phyloP scores from a whole-genome alignment of 176 grass and related monocot species.

The Musa itinerans region DNA sequence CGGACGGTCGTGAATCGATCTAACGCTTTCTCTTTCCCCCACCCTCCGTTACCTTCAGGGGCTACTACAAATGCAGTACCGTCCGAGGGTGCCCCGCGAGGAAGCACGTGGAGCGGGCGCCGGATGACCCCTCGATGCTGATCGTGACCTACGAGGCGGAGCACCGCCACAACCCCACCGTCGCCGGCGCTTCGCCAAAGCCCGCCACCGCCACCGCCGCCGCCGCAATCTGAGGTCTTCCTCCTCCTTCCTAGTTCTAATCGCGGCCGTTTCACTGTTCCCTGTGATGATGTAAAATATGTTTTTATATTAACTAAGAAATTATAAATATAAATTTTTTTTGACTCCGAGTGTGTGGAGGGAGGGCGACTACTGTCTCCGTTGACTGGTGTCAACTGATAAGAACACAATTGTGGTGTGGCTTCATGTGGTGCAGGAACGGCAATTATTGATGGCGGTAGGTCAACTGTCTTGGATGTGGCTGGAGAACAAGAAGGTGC shows the following conservation, averaged over 20 bases:
- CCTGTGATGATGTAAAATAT: neutral
- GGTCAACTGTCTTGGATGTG: too few species aligned
- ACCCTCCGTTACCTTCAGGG: neutral
- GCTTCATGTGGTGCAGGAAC: too few species aligned
- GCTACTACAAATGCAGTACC: conserved; percentile 24
- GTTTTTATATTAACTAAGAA: neutral
- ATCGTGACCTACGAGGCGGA: conserved; percentile 29
- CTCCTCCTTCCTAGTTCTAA: neutral
- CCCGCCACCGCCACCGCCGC: neutral
- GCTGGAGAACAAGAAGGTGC: too few species aligned
- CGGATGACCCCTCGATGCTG: conserved; percentile 20
- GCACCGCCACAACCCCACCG: conserved; percentile 10
- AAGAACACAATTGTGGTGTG: neutral
- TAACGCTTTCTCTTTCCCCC: neutral
- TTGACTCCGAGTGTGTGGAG: too few species aligned
- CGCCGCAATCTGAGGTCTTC: neutral
- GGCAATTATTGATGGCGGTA: too few species aligned
- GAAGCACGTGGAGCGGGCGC: conserved; percentile 24
- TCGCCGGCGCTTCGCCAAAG: neutral
- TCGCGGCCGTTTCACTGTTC: neutral
- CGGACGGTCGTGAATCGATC: neutral
- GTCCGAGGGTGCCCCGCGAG: conserved; percentile 13
- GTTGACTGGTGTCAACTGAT: conserved; percentile 1
- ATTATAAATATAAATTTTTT: neutral
- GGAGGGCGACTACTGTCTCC: neutral